Conservation (phyloP, 2,329 filamentous ascomycete genomes). For the Monosporascus sp. region DNA sequence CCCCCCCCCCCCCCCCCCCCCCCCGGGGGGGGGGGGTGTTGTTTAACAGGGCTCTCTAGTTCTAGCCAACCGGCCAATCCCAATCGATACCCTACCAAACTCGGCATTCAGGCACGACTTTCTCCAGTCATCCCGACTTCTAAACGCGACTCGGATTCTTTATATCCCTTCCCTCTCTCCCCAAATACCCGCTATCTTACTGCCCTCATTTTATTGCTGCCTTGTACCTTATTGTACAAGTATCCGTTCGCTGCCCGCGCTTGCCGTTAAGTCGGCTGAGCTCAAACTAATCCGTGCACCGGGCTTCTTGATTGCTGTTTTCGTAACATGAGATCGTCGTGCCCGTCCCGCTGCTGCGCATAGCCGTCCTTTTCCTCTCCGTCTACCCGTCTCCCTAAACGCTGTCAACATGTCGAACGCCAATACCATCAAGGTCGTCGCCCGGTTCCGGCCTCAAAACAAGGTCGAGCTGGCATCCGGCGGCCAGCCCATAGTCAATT, state of each 20-base stretch:
- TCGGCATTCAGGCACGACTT: background rate
- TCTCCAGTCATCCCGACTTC: background rate
- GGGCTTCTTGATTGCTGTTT: constrained; percentile 4
- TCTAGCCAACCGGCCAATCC: too few species aligned
- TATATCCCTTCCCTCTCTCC: too few species aligned
- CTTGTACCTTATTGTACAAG: background rate
- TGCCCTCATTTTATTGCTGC: constrained; percentile 8
- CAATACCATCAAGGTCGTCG: constrained; percentile 81
- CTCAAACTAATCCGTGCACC: constrained; percentile 10
- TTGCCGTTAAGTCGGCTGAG: constrained; percentile 26
- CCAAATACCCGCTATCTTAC: too few species aligned
- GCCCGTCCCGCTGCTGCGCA: constrained; percentile 19
- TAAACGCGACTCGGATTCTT: too few species aligned
- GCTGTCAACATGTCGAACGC: constrained; percentile 49
- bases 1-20: too few species aligned
- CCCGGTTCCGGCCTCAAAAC: constrained; percentile 96
- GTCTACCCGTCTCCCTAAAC: background rate
- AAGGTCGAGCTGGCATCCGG: constrained; percentile 85
- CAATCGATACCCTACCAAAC: too few species aligned
- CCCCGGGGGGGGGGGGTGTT: too few species aligned
- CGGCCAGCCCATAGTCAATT: constrained; percentile 86
- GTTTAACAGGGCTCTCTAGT: too few species aligned
- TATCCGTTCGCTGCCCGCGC: constrained; percentile 18
- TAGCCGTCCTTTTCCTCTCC: constrained; percentile 10
- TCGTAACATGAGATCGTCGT: constrained; percentile 26